Conservation (phyloP, 768 basidiomycete genomes). For the Naganishia vishniacii region DNA sequence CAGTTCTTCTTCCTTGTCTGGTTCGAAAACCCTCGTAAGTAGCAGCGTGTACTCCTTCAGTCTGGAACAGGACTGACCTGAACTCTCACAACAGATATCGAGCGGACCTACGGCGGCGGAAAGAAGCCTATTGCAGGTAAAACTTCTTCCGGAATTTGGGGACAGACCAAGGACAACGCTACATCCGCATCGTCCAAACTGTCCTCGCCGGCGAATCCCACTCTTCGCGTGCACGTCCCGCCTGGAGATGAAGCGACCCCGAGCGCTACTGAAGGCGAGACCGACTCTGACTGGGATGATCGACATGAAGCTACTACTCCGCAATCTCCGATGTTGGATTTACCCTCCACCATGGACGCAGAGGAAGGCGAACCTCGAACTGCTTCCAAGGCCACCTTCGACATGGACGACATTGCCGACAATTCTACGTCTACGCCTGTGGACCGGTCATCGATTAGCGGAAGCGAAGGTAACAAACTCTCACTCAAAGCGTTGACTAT, state of each 20-base stretch:
- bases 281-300: slow-evolving; percentile 18
- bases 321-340: not conserved
- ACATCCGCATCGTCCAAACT: not conserved
- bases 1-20: slow-evolving; percentile 93
- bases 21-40: slow-evolving; percentile 95
- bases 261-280: slow-evolving; percentile 41
- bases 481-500: slow-evolving; percentile 86
- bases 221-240: not conserved
- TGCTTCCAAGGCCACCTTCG: slow-evolving; percentile 5
- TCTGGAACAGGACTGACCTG: not conserved
- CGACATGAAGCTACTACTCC: slow-evolving; percentile 11
- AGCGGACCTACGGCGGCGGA: slow-evolving; percentile 78
- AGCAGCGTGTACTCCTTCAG: not conserved
- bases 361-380: not conserved
- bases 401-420: not conserved
- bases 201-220: not conserved
- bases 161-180: slow-evolving; percentile 4
- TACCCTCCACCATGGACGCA: not conserved
- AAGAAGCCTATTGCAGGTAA: slow-evolving; percentile 70
- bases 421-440: not conserved
- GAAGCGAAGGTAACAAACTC: slow-evolving; percentile 6
- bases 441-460: slow-evolving; percentile 5
- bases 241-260: slow-evolving; percentile 34
- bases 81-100: slow-evolving; percentile 62
- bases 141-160: not conserved